These are phyloP conservation scores for Sugiyamaella mastotermitis DNA, from an alignment of 805 yeast genomes.

Conservation along the genomic window DNA sequence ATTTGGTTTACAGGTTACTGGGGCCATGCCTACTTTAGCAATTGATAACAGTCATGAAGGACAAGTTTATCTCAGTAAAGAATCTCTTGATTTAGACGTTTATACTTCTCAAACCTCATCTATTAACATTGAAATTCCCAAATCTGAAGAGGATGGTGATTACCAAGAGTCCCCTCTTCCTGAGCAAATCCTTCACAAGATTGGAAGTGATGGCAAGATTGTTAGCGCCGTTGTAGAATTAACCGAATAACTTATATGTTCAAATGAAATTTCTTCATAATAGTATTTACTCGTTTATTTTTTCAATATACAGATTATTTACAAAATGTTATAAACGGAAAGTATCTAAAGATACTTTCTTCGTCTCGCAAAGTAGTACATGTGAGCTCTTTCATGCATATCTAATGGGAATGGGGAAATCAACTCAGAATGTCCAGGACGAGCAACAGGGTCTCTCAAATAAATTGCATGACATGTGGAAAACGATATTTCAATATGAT, in stretches of 20 bases:
- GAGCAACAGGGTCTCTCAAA: constrained; percentile 91
- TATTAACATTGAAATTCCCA: constrained; percentile 78
- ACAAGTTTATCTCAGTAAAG: constrained; percentile 66
- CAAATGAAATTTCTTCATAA: neutral
- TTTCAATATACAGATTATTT: neutral
- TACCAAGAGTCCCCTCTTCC: constrained; percentile 79
- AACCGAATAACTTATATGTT: neutral
- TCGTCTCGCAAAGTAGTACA: constrained; percentile 57
- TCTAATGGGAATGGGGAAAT: constrained; percentile 80
- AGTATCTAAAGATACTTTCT: constrained; percentile 28
- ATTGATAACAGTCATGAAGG: constrained; percentile 89
- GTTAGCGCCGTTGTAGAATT: constrained; percentile 63
- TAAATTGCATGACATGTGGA: constrained; percentile 95
- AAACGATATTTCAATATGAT: constrained; percentile 85
- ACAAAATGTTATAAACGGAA: neutral
- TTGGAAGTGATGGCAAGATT: constrained; percentile 52
- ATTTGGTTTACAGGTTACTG: constrained; percentile 81
- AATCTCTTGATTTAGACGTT: constrained; percentile 67
- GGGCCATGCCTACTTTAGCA: constrained; percentile 74
- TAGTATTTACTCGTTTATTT: neutral
- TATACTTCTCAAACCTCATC: constrained; percentile 83
- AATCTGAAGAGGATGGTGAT: constrained; percentile 50
- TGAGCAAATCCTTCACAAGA: constrained; percentile 80
- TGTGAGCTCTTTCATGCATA: constrained; percentile 87
- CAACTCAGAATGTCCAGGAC: constrained; percentile 96